Evolutionary conservation across 352 stramenopile species (phyloP), one percentile per base, ranked within the genome.

Genomic region (Globisporangium nunn): DNA sequence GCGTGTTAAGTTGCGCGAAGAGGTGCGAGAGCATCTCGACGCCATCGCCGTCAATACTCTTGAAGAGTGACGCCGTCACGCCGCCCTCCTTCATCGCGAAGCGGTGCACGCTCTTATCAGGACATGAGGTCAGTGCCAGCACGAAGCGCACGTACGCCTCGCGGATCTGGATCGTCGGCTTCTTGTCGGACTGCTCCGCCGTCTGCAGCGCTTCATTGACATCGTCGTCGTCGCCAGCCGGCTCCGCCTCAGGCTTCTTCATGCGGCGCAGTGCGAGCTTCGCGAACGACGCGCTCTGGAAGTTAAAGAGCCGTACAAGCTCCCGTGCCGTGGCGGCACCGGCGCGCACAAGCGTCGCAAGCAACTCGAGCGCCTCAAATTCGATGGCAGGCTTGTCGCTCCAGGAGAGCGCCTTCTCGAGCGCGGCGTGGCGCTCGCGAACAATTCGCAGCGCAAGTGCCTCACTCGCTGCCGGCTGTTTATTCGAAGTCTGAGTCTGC

Each of bases 371-470:
- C 31, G 81, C 78, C 43, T 77, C 69, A 61, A 78, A 88, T 56
- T 87, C 81, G 53, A 95, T 83, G 15, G 80, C 52, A 14, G 85
- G 85, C 67, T 93, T 93, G 72, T 95, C 85, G 54, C 78, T 92
- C 85, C 85, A 95, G 45, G 77, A 79, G 40, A 95, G 58, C 51
- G 85, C 55, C 60, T 89, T 95, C 58, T 90, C 76, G 3, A 92
- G 63, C 39, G 62, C 62, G 52, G 68, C 58, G 48, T 63, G 70
- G 67, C 89, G 91, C 41, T 91, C 84, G 33, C 80, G 82, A 35
- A 92, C 61, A 3, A 93, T 56, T 39, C 73, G 68, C 41, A 90
- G 64, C 41, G 81, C 81, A n/a, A 91, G 64, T 0, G 66, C 64
- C 61, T 95, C 78, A 18, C 1, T 10, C 18, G 44, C 23, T 23